Evolutionary conservation across 306 rosid genomes (phyloP), one percentile per base, ranked within the genome.

Genomic region (Argentina anserina): DNA sequence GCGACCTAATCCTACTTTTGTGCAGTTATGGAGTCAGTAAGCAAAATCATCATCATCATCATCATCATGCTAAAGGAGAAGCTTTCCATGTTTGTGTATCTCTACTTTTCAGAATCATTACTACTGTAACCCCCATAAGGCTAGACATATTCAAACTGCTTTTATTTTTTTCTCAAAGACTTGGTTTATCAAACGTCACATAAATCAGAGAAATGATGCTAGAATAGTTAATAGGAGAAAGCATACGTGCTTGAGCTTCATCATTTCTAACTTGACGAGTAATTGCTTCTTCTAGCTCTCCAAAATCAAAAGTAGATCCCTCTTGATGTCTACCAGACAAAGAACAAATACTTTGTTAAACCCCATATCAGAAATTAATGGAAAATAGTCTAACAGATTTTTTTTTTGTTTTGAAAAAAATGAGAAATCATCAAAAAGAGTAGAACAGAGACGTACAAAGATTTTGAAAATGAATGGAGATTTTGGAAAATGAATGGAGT

Each of bases 221-320:
- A 52, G 75, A 14, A n/a, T n/a, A 34, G 4, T 42, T 21, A 14
- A 68, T 12, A 55, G 67, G 43, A 15, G 36, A n/a, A 28, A 66
- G 75, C 80, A 69, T 82, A 86, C 92, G 36, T 91, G 92, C 81
- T 91, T 86, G 89, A 76, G 85, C 81, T 85, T 89, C 97, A 86
- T 94, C 90, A 84, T 91, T 86, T 83, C 88, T 68, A 47, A 84
- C 96, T 79, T 89, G 95, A 72, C 92, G 83, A 62, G 74, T 92
- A 41, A 94, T 88, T 68, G 97, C 99, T 75, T 94, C 96, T 84
- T 94, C 95, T 61, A 91, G 89, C 85, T 91, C 99, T 49, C 95
- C 97, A 82, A 91, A 94, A 86, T 85, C 93, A 83, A 91, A 94
- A 78, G 85, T 75, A 13, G 92, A 75, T 11, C 88, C 93, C 50